These are phyloP conservation scores for Pyrenophora seminiperda DNA, from an alignment of 2,329 filamentous ascomycete species.

Conservation along the genomic window DNA sequence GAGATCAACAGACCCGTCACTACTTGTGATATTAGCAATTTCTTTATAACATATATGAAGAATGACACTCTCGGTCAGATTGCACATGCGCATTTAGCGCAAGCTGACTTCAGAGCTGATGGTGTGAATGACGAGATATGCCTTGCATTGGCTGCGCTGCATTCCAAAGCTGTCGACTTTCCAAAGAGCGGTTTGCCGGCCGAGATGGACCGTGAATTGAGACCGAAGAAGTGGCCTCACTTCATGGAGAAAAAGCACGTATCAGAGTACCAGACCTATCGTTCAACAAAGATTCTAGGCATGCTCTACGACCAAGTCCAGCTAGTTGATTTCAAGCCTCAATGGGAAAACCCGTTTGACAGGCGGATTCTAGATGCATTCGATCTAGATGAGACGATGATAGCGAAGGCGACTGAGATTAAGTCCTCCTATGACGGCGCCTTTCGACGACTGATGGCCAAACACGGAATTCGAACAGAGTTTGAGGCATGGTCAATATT, in stretches of 20 bases:
- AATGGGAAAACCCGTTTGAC: constrained; percentile 77
- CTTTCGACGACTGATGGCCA: constrained; percentile 79
- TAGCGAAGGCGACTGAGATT: constrained; percentile 66
- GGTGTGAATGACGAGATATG: constrained; percentile 73
- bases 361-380: constrained; percentile 70
- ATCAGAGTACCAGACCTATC: constrained; percentile 60
- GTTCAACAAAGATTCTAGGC: constrained; percentile 74
- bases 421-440: constrained; percentile 80
- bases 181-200: constrained; percentile 86
- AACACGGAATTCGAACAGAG: constrained; percentile 81
- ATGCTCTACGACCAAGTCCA: constrained; percentile 79
- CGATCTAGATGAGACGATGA: constrained; percentile 57
- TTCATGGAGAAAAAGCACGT: constrained; percentile 76
- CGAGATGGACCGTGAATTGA: constrained; percentile 64
- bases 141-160: constrained; percentile 74
- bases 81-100: constrained; percentile 79
- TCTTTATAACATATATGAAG: constrained; percentile 93
- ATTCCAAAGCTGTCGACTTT: constrained; percentile 93
- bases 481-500: constrained; percentile 93
- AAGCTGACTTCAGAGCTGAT: constrained; percentile 65
- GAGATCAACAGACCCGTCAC: constrained; percentile 67
- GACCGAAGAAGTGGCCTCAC: constrained; percentile 74
- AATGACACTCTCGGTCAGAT: constrained; percentile 82
- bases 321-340: constrained; percentile 70
- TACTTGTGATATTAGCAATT: constrained; percentile 74